Evolutionary conservation across 2,329 filamentous ascomycete species (phyloP).

Genomic region (Huntiella omanensis): DNA sequence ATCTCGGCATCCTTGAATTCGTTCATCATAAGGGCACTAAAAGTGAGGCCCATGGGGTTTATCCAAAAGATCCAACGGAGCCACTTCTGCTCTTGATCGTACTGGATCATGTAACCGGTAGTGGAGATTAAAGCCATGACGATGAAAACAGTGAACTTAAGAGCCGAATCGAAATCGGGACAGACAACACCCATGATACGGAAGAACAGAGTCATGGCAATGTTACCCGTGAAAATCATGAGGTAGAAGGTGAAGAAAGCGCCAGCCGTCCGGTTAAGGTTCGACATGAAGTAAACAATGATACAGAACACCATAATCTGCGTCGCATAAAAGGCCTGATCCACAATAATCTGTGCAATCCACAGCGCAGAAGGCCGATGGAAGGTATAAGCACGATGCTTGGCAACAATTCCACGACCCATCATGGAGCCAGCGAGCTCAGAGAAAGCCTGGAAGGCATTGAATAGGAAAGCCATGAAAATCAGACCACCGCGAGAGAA

Average conservation of each 20-base stretch:
- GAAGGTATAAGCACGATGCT: conserved; percentile 69
- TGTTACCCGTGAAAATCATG: conserved; percentile 47
- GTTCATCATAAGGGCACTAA: conserved; percentile 68
- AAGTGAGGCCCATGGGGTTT: conserved; percentile 55
- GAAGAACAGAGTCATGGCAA: conserved; percentile 63
- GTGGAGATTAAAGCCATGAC: conserved; percentile 72
- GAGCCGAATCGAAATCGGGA: conserved; percentile 69
- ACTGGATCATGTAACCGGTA: conserved; percentile 70
- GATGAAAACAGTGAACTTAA: conserved; percentile 61
- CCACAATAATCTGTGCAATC: conserved; percentile 67
- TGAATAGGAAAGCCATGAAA: conserved; percentile 66
- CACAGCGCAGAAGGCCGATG: conserved; percentile 66
- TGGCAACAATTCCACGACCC: conserved; percentile 60
- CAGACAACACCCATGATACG: conserved; percentile 55
- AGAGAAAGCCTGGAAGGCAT: conserved; percentile 70
- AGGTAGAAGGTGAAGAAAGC: conserved; percentile 65
- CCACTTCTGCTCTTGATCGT: conserved; percentile 55
- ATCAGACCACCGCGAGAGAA: conserved; percentile 69
- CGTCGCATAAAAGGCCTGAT: conserved; percentile 50
- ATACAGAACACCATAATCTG: conserved; percentile 56
- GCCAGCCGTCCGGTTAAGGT: conserved; percentile 47
- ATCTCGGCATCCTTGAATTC: conserved; percentile 56
- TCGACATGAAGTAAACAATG: conserved; percentile 65
- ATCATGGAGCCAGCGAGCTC: conserved; percentile 61
- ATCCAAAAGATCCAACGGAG: conserved; percentile 65